phyloP scores from a whole-genome alignment of 257 asterid species.

The Striga asiatica region DNA sequence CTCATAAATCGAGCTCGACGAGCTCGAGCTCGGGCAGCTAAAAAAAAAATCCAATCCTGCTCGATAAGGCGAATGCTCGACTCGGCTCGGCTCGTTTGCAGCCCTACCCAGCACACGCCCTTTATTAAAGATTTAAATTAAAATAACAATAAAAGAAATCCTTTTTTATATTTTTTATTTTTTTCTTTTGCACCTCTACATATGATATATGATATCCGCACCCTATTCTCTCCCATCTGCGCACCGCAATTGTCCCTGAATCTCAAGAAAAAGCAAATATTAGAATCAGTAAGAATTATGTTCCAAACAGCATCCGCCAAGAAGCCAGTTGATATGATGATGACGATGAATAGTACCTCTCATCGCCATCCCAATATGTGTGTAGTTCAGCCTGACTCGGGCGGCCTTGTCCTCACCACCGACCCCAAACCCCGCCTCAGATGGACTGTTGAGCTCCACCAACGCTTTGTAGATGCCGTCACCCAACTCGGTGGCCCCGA shows the following conservation, averaged over 20 bases:
- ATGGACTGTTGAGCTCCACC: constrained; percentile 59
- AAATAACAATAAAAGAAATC: too few species aligned
- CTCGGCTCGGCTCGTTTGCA: too few species aligned
- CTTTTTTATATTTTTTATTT: too few species aligned
- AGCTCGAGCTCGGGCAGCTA: too few species aligned
- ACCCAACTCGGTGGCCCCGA: constrained; percentile 57
- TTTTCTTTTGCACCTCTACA: too few species aligned
- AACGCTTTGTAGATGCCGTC: constrained; percentile 56
- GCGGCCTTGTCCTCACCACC: constrained; percentile 31
- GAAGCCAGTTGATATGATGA: background rate
- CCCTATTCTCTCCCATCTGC: background rate
- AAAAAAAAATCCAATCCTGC: too few species aligned
- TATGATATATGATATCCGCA: too few species aligned
- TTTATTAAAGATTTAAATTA: too few species aligned
- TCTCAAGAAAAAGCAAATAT: background rate
- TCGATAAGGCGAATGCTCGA: too few species aligned
- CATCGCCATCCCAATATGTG: background rate
- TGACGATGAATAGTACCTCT: background rate
- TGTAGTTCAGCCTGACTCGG: background rate
- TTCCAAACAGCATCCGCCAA: too few species aligned
- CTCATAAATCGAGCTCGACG: too few species aligned
- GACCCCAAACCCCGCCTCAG: constrained; percentile 58
- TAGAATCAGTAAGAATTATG: background rate
- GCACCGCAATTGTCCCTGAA: background rate
- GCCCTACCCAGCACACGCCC: too few species aligned